Evolutionary conservation across 441 rosid species (phyloP).

Genomic region (Bruguiera hainesii): DNA sequence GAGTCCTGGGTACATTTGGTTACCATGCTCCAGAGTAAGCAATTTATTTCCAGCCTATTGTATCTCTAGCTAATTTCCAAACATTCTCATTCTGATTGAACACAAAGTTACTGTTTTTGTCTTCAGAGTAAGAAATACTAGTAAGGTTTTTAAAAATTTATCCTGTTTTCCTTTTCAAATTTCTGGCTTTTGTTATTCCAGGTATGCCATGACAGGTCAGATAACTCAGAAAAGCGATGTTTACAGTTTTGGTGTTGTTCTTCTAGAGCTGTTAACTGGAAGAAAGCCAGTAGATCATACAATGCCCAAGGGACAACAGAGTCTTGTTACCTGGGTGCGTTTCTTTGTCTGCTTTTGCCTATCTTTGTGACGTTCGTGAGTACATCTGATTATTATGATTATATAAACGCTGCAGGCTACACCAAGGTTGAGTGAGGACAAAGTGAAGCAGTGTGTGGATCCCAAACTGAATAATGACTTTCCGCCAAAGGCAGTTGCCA

Average conservation of each 20-base stretch:
- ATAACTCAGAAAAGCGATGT: constrained; percentile 95
- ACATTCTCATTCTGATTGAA: too few species aligned
- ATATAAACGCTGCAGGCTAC: constrained; percentile 54
- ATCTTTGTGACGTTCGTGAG: not conserved
- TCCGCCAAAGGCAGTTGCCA: constrained; percentile 94
- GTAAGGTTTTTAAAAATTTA: not conserved
- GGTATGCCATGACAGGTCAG: constrained; percentile 98
- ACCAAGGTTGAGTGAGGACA: constrained; percentile 94
- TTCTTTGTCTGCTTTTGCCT: not conserved
- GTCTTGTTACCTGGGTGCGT: constrained; percentile 94
- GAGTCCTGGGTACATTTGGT: constrained; percentile 94
- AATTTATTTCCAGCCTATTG: too few species aligned
- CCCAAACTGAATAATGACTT: constrained; percentile 80
- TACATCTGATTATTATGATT: not conserved
- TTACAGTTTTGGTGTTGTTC: constrained; percentile 95
- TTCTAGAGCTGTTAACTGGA: constrained; percentile 90
- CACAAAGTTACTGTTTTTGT: too few species aligned
- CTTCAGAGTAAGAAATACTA: too few species aligned
- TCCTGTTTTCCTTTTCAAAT: not conserved
- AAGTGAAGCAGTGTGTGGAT: constrained; percentile 95
- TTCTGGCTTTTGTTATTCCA: constrained; percentile 20
- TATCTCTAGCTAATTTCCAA: too few species aligned
- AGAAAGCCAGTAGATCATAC: constrained; percentile 97
- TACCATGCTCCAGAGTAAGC: constrained; percentile 97
- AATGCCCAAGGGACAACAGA: constrained; percentile 96